A percentile compares a stretch with the other conserved stretches of the same genome.
Conservation (phyloP, 495 filamentous ascomycete genomes). For the Talaromyces liani region DNA sequence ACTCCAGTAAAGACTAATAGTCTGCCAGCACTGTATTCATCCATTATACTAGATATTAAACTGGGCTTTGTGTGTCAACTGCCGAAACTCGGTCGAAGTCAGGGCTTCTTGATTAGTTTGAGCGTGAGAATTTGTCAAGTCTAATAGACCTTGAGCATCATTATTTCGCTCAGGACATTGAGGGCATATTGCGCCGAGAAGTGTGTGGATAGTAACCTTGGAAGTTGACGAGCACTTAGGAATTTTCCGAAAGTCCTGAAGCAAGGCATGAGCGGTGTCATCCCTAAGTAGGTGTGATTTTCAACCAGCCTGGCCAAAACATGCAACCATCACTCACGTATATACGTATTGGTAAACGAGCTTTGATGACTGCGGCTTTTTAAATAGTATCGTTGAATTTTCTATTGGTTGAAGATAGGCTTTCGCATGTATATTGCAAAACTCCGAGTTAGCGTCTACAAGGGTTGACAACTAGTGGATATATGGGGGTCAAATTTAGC, state of each 20-base stretch:
- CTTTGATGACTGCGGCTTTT: neutral
- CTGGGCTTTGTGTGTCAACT: no score
- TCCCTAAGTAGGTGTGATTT: neutral
- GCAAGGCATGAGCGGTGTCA: neutral
- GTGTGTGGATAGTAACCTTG: no score
- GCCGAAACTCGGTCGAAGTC: neutral
- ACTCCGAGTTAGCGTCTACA: neutral
- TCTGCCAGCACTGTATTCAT: neutral
- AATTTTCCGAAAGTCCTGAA: neutral
- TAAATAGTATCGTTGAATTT: neutral
- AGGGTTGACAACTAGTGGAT: no score
- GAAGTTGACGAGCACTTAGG: no score
- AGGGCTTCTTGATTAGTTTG: neutral
- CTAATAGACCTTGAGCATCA: no score
- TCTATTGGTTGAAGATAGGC: neutral
- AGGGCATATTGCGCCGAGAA: no score
- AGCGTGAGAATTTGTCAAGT: neutral
- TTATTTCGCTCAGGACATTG: no score
- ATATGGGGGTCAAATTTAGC: no score
- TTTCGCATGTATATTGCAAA: neutral
- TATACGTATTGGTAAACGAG: neutral
- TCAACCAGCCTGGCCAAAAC: neutral
- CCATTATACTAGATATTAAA: neutral
- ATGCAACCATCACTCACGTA: neutral
- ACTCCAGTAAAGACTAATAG: neutral